These are phyloP conservation scores for Solanum piurae DNA, from an alignment of 257 asterid species.

Conservation along the genomic window DNA sequence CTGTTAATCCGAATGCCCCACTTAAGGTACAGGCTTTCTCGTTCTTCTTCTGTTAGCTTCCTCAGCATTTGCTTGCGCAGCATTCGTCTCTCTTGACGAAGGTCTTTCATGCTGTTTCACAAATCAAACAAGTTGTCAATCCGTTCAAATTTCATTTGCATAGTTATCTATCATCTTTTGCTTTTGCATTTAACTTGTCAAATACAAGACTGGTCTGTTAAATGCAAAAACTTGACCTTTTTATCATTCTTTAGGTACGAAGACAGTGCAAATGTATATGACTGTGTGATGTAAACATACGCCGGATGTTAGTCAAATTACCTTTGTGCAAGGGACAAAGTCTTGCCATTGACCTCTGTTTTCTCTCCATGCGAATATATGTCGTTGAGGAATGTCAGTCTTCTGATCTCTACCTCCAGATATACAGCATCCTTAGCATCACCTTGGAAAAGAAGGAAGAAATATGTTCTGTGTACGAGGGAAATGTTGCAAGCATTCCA, in stretches of 20 bases:
- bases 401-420: conserved; percentile 77
- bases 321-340: conserved; percentile 56
- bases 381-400: conserved; percentile 59
- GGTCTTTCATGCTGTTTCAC: conserved; percentile 48
- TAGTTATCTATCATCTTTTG: not conserved
- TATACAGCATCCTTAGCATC: conserved; percentile 84
- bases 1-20: conserved; percentile 69
- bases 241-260: not conserved
- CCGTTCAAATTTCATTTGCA: not conserved
- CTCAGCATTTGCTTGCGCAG: conserved; percentile 62
- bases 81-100: conserved; percentile 63
- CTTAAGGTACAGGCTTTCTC: conserved; percentile 61
- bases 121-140: not conserved
- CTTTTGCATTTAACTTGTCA: not conserved
- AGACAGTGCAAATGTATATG: not conserved
- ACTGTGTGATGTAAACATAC: not conserved
- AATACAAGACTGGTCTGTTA: not conserved
- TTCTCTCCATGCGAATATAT: conserved; percentile 50
- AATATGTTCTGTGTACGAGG: conserved; percentile 75
- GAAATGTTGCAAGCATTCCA: conserved; percentile 82
- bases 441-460: conserved; percentile 77
- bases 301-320: conserved; percentile 5
- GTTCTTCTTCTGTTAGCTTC: conserved; percentile 66
- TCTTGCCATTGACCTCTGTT: conserved; percentile 47
- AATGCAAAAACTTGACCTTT: not conserved